Base-by-base conservation (phyloP, 2,329 filamentous ascomycete species). In the Phoma sp. region DNA sequence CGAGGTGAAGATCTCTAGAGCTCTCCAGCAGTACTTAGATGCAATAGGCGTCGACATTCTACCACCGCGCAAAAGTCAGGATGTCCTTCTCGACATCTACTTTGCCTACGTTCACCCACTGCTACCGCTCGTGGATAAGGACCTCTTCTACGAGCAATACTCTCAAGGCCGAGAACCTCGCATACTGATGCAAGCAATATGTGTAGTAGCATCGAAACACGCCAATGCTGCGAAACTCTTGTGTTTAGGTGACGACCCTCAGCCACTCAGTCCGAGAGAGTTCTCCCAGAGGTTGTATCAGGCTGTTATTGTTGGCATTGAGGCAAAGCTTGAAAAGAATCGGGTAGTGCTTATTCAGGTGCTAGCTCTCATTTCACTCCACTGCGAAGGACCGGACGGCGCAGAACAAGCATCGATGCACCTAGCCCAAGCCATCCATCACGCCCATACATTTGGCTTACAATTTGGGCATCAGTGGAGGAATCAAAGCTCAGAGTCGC, bases 171-270 rank as follows among this genome's bases (percentile, higher is more conserved):
- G 61, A 41, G 73, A 74, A 33, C 72, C 77, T 4, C 73, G 74
- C 15, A 70, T 78, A 32, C 52, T 81, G 17, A 67, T 76, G 51
- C 76, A 81, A 58, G 77, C 78, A 4, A 76, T 82, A 6, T 82
- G 79, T 57, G 71, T 82, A 9, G 76, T 80, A 17, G 78, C 79
- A 15, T 80, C 78, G 0, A 80, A 80, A 55, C 79, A 82, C 57
- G 68, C 76, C 3, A 66, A 74, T 33, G 79, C 79, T n/a, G 69
- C 68, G 21, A 66, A 72, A 8, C 68, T 77, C 52, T 69, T 81
- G 13, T 70, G 66, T 35, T 67, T 80, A n/a, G 70, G 67, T 1
- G 72, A 75, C 37, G 69, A 71, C 5, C 58, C 70, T 6, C 65
- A 67, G 4, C 65, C 59, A 7, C 65, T 79, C 15, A 70, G 70